These are phyloP conservation scores for Pythium aphanidermatum DNA, from an alignment of 352 stramenopile species.

Conservation along the genomic window DNA sequence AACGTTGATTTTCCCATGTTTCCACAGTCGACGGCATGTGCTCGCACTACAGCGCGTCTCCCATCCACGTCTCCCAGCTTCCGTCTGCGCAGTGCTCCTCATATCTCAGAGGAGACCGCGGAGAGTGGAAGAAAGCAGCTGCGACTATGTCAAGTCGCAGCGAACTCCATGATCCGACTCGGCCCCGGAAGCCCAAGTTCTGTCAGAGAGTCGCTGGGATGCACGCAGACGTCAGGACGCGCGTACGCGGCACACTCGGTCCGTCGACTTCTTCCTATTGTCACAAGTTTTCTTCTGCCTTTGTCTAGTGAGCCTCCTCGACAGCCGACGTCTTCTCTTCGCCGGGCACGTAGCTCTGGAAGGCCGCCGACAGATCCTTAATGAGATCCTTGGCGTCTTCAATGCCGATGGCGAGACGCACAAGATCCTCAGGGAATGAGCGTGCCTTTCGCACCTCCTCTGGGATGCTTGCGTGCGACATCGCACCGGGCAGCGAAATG, in stretches of 20 bases:
- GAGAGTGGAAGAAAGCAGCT: not conserved
- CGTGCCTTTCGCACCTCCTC: slow-evolving; percentile 87
- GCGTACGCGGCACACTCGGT: not conserved
- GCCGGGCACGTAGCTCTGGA: slow-evolving; percentile 60
- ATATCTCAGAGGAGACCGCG: not conserved
- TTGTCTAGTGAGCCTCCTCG: not conserved
- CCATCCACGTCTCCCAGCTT: slow-evolving; percentile 7
- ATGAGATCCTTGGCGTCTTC: slow-evolving; percentile 94
- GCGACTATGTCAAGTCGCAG: not conserved
- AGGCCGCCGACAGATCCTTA: slow-evolving; percentile 87
- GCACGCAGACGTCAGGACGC: not conserved
- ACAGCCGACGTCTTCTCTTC: not conserved
- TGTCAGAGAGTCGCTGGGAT: slow-evolving; percentile 18
- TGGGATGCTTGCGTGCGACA: slow-evolving; percentile 95
- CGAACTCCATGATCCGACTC: slow-evolving; percentile 16
- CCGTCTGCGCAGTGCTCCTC: slow-evolving; percentile 7
- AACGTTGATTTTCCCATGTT: slow-evolving; percentile 9
- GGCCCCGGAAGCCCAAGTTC: slow-evolving; percentile 16
- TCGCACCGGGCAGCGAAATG: slow-evolving; percentile 89
- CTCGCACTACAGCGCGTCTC: not conserved
- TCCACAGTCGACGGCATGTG: too few relatives aligned
- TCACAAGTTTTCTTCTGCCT: slow-evolving; percentile 1
- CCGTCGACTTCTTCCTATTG: not conserved
- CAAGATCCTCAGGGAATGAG: slow-evolving; percentile 91
- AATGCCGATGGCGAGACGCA: slow-evolving; percentile 93